Base-by-base conservation (phyloP, 2,329 filamentous ascomycete genomes). In the Penicillium sp. region DNA sequence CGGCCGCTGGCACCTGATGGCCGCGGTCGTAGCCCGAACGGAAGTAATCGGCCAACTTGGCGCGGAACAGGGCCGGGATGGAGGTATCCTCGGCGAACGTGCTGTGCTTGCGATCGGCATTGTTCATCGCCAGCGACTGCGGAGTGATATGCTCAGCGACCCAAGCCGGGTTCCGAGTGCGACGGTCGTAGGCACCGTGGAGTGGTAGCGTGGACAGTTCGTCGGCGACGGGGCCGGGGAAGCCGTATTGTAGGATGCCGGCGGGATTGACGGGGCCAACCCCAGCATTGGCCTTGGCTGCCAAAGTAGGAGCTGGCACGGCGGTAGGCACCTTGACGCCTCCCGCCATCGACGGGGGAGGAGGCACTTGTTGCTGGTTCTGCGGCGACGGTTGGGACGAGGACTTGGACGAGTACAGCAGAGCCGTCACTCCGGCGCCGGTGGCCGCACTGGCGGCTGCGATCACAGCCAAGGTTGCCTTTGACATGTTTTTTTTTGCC, bases 121-220 rank as follows among this genome's bases (percentile, higher is more conserved):
- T 83, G 54, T 83, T 82, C 44, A 76, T 68, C 3, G 85, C 78
- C 11, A 98, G 80, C 0, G 91, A 97, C 33, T 82, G 81, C 1
- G 90, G 83, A 0, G 93, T 98, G 70, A 98, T 96, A 76, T 98
- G 93, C 75, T 98, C 93, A 55, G 86, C 84, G 7, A 90, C 93
- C 91, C 91, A 98, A 67, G 87, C 80, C 28, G 93, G 93, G 72
- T 98, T 98, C 65, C 90, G 83, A 38, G 83, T 85, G 52, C 88
- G 85, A 27, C 93, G 88, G 73, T 98, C 91, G 79, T 85, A 98
- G 60, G 86, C 84, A 29, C 90, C 95, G 56, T 90, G 80, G 46
- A 97, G 80, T 32, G 88, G 86, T 26, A 82, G 75, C 34, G 89
- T 85, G 47, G 79, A 79, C 47, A 90, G 84, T 38, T 95, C 77